phyloP scores from a whole-genome alignment of 2,329 filamentous ascomycete genomes.

The Verticillium zaregamsianum region DNA sequence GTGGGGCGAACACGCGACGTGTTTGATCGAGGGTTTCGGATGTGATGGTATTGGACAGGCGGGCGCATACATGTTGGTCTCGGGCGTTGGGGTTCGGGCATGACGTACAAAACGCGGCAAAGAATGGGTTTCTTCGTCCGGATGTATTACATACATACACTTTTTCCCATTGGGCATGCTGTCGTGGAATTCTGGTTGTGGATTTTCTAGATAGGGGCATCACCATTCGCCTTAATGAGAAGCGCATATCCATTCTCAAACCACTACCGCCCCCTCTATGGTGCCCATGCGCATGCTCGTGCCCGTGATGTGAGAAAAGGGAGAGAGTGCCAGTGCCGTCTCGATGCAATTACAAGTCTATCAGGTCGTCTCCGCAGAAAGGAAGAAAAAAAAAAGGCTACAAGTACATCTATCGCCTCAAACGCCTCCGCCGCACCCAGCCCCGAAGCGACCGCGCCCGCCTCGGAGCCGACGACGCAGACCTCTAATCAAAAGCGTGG shows the following conservation, averaged over 20 bases:
- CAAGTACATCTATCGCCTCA: not conserved
- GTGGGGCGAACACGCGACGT: not conserved
- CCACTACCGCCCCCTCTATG: no score
- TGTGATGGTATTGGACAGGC: not conserved
- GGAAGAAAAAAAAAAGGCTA: not conserved
- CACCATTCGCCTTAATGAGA: no score
- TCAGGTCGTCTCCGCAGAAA: no score
- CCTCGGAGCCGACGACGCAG: not conserved
- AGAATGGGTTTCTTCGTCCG: not conserved
- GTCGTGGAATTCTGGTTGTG: no score
- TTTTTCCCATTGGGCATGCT: no score
- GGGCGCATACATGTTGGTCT: not conserved
- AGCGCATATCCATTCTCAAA: no score
- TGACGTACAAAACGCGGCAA: not conserved
- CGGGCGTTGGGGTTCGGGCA: not conserved
- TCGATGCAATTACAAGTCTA: not conserved
- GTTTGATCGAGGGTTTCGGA: not conserved
- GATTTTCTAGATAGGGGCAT: no score
- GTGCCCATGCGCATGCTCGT: no score
- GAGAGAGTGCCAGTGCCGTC: not conserved
- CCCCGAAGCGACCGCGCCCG: not conserved
- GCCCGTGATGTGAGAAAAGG: no score
- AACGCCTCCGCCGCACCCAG: not conserved
- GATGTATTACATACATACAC: not conserved
- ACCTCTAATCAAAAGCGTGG: not conserved